A percentile compares a stretch with the other conserved stretches of the same genome.
Evolutionary conservation across 768 basidiomycete genomes (phyloP).

Genomic region (Lentinula edodes): DNA sequence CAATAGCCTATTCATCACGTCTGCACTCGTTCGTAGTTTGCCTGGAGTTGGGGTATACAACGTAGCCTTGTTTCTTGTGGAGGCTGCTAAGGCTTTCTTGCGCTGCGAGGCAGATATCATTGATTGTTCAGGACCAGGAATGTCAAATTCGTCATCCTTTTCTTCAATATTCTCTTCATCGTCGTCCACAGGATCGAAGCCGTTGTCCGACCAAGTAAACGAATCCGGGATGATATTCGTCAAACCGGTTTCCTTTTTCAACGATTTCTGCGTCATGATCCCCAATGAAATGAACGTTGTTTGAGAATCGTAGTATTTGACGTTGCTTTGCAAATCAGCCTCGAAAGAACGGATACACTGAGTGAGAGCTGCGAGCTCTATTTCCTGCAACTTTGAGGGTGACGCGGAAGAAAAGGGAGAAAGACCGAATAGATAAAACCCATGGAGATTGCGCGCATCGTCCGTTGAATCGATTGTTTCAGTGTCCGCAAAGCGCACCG

Average conservation of each 20-base stretch:
- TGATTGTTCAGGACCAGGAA: neutral
- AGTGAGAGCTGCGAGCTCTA: neutral
- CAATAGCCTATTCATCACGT: constrained; percentile 17
- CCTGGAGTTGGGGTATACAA: neutral
- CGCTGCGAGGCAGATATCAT: constrained; percentile 1
- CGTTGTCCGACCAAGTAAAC: constrained; percentile 13
- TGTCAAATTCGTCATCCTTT: neutral
- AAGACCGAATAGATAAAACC: constrained; percentile 17
- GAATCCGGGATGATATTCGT: constrained; percentile 5
- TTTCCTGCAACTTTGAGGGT: neutral
- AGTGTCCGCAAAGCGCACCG: constrained; percentile 12
- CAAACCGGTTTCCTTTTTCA: neutral
- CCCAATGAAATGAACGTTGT: constrained; percentile 6
- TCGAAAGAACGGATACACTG: constrained; percentile 12
- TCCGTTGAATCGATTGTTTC: neutral
- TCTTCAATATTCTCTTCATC: constrained; percentile 10
- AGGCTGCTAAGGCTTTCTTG: neutral
- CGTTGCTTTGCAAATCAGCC: constrained; percentile 10
- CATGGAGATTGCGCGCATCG: neutral
- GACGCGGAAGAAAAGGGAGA: neutral
- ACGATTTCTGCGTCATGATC: neutral
- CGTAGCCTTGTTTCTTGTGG: neutral
- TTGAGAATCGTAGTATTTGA: constrained; percentile 12
- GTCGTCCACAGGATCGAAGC: constrained; percentile 9
- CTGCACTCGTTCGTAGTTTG: constrained; percentile 15